Evolutionary conservation across 257 asterid genomes (phyloP).

Genomic region (Phtheirospermum japonicum): DNA sequence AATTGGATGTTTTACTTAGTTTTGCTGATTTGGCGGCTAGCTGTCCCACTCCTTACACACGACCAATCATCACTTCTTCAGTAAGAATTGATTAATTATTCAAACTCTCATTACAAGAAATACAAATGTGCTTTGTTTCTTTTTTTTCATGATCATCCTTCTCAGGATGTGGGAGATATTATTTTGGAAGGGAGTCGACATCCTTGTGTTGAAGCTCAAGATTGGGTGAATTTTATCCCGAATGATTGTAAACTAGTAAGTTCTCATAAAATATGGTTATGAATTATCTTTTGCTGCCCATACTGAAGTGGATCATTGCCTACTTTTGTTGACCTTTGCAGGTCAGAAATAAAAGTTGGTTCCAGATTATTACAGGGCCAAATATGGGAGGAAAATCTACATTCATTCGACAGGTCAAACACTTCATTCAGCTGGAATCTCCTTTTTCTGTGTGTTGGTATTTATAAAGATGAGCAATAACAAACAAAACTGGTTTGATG

Average conservation of each 20-base stretch:
- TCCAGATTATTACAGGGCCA: constrained; percentile 98
- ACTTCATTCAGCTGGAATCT: constrained; percentile 18
- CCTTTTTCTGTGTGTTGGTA: constrained; percentile 3
- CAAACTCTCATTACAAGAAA: constrained; percentile 20
- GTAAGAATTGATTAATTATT: constrained; percentile 42
- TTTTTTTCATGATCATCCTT: constrained; percentile 24
- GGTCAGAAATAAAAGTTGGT: constrained; percentile 91
- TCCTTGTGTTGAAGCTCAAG: constrained; percentile 99
- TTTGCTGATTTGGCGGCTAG: constrained; percentile 94
- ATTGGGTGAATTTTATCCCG: constrained; percentile 97
- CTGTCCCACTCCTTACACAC: constrained; percentile 79
- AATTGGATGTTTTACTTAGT: constrained; percentile 91
- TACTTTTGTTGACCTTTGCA: constrained; percentile 36
- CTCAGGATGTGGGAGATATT: constrained; percentile 85
- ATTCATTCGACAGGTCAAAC: constrained; percentile 80
- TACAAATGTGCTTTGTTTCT: constrained; percentile 2
- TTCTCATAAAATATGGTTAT: constrained; percentile 28
- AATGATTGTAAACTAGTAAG: constrained; percentile 94
- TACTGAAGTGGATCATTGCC: constrained; percentile 25
- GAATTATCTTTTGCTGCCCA: constrained; percentile 20
- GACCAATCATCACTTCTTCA: constrained; percentile 73
- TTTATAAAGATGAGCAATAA: not conserved
- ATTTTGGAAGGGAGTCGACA: constrained; percentile 92
- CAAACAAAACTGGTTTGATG: constrained; percentile 13
- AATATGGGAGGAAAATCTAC: constrained; percentile 99